These are phyloP conservation scores for Lunularia cruciata DNA, from an alignment of 225 moss, liverwort and hornwort species.

Conservation along the genomic window DNA sequence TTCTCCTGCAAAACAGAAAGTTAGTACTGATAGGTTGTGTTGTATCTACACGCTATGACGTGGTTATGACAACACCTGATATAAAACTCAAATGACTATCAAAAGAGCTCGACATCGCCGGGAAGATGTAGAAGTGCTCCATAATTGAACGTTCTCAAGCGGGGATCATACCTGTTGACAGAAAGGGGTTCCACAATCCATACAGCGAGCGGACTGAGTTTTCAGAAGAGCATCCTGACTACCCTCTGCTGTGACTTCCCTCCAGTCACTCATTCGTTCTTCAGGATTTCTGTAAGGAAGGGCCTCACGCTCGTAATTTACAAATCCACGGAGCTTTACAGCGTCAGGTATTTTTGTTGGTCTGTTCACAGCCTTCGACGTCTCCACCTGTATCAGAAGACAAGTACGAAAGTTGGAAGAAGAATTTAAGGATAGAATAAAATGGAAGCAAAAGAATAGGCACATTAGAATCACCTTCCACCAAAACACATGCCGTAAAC, in stretches of 20 bases:
- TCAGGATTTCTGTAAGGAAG: constrained; percentile 50
- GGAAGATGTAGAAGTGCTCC: neutral
- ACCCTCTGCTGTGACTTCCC: constrained; percentile 61
- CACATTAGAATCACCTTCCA: neutral
- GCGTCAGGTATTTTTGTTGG: constrained; percentile 60
- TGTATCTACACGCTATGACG: no score
- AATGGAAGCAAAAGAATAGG: neutral
- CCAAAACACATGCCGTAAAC: neutral
- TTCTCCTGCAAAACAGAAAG: constrained; percentile 55
- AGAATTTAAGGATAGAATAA: no score
- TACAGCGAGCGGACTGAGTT: constrained; percentile 78
- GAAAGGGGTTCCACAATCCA: constrained; percentile 93
- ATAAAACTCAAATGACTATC: no score
- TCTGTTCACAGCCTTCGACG: constrained; percentile 26
- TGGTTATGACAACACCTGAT: no score
- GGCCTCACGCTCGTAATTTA: constrained; percentile 73
- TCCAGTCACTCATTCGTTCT: constrained; percentile 66
- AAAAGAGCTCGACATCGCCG: neutral
- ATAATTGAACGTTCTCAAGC: neutral
- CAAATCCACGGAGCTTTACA: constrained; percentile 69
- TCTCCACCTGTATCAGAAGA: constrained; percentile 10
- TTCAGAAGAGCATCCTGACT: constrained; percentile 60
- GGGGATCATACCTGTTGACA: constrained; percentile 62
- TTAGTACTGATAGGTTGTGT: no score
- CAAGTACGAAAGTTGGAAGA: no score